Evolutionary conservation across 352 stramenopile species (phyloP).

Genomic region (Globisporangium megalacanthum): DNA sequence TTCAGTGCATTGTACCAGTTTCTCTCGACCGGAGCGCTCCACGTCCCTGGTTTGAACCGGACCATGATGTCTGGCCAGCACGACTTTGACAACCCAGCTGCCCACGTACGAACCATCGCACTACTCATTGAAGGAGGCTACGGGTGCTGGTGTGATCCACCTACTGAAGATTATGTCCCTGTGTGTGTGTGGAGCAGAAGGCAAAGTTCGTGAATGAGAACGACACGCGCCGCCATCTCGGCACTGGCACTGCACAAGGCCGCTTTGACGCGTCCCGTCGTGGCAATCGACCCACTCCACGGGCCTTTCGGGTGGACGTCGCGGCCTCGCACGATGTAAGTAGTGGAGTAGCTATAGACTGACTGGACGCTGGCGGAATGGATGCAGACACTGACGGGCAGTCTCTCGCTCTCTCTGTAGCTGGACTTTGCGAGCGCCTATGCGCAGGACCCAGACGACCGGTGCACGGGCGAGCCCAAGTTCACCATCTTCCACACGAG

Average conservation of each 20-base stretch:
- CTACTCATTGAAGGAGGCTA: too few species aligned
- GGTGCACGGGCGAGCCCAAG: conserved; percentile 57
- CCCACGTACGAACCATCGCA: conserved; percentile 26
- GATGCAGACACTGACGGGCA: too few species aligned
- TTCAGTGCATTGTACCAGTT: conserved; percentile 65
- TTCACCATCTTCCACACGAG: conserved; percentile 66
- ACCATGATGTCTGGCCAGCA: conserved; percentile 46
- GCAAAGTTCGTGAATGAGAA: conserved; percentile 31
- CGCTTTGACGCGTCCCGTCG: conserved; percentile 36
- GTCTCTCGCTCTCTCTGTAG: conserved; percentile 13
- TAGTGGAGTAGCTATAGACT: too few species aligned
- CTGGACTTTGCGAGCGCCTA: conserved; percentile 59
- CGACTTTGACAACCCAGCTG: conserved; percentile 8
- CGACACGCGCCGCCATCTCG: conserved; percentile 25
- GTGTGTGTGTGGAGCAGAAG: conserved; percentile 17
- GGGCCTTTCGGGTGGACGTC: conserved; percentile 13
- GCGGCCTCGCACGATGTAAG: conserved; percentile 25
- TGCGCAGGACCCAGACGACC: conserved; percentile 37
- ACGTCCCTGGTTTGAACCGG: conserved; percentile 39
- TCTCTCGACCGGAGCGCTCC: conserved; percentile 34
- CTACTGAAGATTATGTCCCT: background rate
- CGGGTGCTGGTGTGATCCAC: background rate
- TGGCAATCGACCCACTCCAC: conserved; percentile 9
- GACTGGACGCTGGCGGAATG: background rate
- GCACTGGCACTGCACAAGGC: conserved; percentile 30